A percentile compares a stretch with the other conserved stretches of the same genome.
These are phyloP conservation scores for Phanerodontia chrysosporium DNA, from an alignment of 768 basidiomycete genomes.

Conservation along the genomic window DNA sequence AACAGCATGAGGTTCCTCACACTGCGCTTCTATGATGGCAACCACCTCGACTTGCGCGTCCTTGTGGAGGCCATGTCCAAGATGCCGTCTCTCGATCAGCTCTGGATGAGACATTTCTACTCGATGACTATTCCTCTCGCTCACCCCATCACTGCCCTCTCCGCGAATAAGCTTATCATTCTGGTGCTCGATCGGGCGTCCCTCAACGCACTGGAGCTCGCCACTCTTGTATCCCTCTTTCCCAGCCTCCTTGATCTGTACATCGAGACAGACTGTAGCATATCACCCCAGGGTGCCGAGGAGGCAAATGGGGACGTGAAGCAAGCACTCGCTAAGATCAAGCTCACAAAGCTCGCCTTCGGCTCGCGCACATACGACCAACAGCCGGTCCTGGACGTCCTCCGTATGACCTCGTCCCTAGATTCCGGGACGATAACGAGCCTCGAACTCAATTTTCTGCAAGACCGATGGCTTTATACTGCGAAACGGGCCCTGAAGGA, in stretches of 20 bases:
- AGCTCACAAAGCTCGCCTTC: not conserved
- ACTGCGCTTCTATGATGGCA: not conserved
- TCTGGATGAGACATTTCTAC: not conserved
- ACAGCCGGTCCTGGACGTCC: not conserved
- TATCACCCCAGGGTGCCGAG: not conserved
- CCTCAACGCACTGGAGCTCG: not conserved
- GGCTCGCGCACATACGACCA: not conserved
- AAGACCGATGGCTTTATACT: not conserved
- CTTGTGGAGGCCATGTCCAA: not conserved
- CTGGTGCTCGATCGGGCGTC: not conserved
- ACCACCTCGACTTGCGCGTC: not conserved
- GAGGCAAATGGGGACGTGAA: not conserved
- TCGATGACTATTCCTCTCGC: not conserved
- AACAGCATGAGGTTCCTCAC: not conserved
- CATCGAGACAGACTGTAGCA: not conserved
- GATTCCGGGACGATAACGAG: not conserved
- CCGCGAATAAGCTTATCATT: not conserved
- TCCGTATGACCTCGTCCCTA: not conserved
- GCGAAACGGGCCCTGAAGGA: not conserved
- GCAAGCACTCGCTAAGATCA: not conserved
- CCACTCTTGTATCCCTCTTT: not conserved
- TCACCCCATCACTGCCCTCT: not conserved
- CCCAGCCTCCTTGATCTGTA: not conserved
- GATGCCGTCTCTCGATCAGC: not conserved
- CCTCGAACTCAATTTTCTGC: not conserved